These are phyloP conservation scores for Bidens hawaiensis DNA, from an alignment of 140 eudicot species.

Conservation along the genomic window DNA sequence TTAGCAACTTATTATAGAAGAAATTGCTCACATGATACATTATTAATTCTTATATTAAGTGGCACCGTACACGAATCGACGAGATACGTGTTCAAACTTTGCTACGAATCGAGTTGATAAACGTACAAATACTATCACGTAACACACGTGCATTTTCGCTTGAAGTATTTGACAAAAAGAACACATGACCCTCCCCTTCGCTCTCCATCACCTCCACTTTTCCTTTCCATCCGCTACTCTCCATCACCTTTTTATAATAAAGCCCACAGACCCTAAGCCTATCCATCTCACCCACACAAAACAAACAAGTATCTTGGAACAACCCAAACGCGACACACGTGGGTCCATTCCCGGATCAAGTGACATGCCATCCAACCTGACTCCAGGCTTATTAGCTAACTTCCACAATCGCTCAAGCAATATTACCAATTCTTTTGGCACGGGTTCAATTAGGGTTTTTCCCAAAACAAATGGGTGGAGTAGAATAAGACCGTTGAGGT, in stretches of 20 bases:
- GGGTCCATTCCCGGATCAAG: constrained; percentile 22
- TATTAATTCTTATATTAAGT: no score
- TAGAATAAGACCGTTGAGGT: background rate
- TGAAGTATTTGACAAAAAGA: constrained; percentile 3
- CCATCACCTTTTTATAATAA: constrained; percentile 6
- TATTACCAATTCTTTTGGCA: background rate
- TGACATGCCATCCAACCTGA: constrained; percentile 32
- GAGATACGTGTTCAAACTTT: background rate
- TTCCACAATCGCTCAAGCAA: constrained; percentile 16
- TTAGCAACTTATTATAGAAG: no score
- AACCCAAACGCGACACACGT: constrained; percentile 11
- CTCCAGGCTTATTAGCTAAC: constrained; percentile 10
- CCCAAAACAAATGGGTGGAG: constrained; percentile 28
- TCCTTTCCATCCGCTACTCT: constrained; percentile 17
- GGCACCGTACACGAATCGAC: background rate
- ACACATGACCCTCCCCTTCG: constrained; percentile 23
- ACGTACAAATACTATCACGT: constrained; percentile 5
- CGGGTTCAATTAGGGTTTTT: background rate
- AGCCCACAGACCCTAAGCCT: background rate
- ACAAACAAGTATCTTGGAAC: constrained; percentile 18
- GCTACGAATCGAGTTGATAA: constrained; percentile 12
- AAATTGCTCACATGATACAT: no score
- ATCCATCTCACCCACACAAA: constrained; percentile 25
- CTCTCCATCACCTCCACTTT: constrained; percentile 14
- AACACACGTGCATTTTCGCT: background rate